Base-by-base conservation (phyloP, 2,329 filamentous ascomycete species). In the Sporothrix euskadiensis region DNA sequence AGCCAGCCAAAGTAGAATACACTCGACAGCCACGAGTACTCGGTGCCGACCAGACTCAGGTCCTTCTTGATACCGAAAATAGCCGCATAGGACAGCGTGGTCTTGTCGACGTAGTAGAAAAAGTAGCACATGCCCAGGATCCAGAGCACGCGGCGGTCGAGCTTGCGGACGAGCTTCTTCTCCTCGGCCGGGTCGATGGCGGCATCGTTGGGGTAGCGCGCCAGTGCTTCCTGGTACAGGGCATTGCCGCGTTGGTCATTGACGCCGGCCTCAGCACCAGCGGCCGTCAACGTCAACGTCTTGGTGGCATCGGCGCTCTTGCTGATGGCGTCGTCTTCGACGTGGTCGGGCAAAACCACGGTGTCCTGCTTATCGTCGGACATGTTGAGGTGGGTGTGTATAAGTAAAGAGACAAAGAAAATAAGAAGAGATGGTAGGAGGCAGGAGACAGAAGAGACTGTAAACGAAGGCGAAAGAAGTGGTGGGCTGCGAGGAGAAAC, bases 71-170 rank as follows among this genome's bases (percentile, higher is more conserved):
- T 61, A 32, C 57, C 57, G 9, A 61, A 61, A 8, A 61, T n/a
- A 19, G 57, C 57, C 16, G 57, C 57, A 6, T 61, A 61, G 19
- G 57, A 61, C 14, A 61, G 57, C 16, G 57, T 61, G 16, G 57
- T 61, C 32, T 61, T 61, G 57, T 61, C 57, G 16, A 61, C 56
- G 10, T 59, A 59, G 30, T 59, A 59, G 4, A 59, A 59, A 14
- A 59, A 35, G 56, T 59, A 59, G 56, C 56, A 59, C 56, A 59
- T 35, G 30, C 56, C 56, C 56, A 59, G 56, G 56, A 59, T 59
- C 56, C 56, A 59, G 26, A 59, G 56, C 30, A 59, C 4, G 30
- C 56, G 56, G 10, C 56, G 56, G 56, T 59, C 56, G 12, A 59
- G 56, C 56, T 59, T 59, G 30, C 56, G 56, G 26, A 59, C 30